Percentiles rank a stretch among this genome's conserved stretches.
phyloP scores from a whole-genome alignment of 1,284 basidiomycete species.

The Cutaneotrichosporon curvatum region DNA sequence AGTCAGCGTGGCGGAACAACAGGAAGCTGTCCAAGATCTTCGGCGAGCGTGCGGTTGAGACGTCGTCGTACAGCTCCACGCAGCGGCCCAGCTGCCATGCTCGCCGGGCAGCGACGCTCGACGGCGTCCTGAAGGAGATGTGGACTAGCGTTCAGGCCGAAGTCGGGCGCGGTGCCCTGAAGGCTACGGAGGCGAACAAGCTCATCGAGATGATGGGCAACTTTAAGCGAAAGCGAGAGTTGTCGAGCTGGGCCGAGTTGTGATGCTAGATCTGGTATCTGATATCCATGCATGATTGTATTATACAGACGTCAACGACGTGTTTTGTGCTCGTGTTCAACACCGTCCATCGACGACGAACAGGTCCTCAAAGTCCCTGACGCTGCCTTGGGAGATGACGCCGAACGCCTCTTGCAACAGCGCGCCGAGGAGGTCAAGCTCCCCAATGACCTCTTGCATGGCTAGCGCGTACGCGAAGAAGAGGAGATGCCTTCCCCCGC shows the following conservation, averaged over 20 bases:
- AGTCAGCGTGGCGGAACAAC: too few relatives aligned
- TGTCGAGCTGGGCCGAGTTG: constrained; percentile 20
- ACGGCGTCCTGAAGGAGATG: constrained; percentile 31
- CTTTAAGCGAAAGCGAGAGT: constrained; percentile 9
- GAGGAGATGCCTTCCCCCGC: constrained; percentile 67
- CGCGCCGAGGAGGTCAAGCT: constrained; percentile 68
- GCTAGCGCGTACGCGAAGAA: constrained; percentile 91
- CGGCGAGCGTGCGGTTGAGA: too few relatives aligned
- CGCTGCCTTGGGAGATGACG: constrained; percentile 60
- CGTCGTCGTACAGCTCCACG: too few relatives aligned
- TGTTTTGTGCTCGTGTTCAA: too few relatives aligned
- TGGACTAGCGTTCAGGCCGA: constrained; percentile 28
- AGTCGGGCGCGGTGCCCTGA: constrained; percentile 14
- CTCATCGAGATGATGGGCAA: constrained; percentile 23
- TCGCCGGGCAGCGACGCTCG: constrained; percentile 24
- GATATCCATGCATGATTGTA: too few relatives aligned
- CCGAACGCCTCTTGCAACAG: constrained; percentile 81
- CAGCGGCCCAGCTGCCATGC: not conserved
- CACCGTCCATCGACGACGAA: constrained; percentile 48
- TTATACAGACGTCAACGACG: too few relatives aligned
- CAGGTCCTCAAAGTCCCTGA: constrained; percentile 61
- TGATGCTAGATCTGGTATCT: too few relatives aligned
- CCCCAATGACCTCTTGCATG: constrained; percentile 80
- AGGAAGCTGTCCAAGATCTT: too few relatives aligned
- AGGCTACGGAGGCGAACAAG: constrained; percentile 12